Base-by-base conservation (phyloP, 176 grass and related monocot species). In the Hsuehochloa calcarea region DNA sequence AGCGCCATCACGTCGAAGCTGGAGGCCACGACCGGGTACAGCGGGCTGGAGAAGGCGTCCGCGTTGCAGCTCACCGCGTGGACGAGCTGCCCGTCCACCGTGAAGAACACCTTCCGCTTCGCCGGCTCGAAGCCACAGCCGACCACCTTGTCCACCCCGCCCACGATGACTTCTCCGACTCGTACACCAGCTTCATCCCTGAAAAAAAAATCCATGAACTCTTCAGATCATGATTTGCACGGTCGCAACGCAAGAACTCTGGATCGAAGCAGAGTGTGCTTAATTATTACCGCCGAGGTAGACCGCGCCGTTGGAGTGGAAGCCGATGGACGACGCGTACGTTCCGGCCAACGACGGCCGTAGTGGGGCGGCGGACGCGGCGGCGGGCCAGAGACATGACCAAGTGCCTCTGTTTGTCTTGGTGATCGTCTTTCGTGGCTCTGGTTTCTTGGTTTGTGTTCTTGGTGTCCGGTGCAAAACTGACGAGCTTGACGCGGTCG, bases 101-200 rank as follows among this genome's bases (percentile, higher is more conserved):
- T 99, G 93, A 99, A 99, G 88, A 94, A 94, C 22, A 99, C 93
- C 90, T 91, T 96, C 70, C 94, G 89, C 84, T 84, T 96, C 50
- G 84, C 74, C 38, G 96, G 96, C 56, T 96, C 93, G 84, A 92
- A 99, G 65, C 96, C 93, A 70, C 93, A 96, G 0, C 96, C 96
- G 1, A 96, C 91, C 19, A 94, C 93, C 87, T 79, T 94, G 93
- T 96, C 86, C 43, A 85, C 91, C 9, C 90, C 68, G 84, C 88
- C 93, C 96, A 96, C 80, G 74, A 77, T 0, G 90, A 85, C 56
- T 89, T 96, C 47, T 94, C 93, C 34, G 96, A 89, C 41, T 99
- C 96, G 79, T 80, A 82, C 40, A 78, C 88, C 65, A 99, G 90
- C 83, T 96, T 94, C 85, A 90, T 96, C 88, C 93, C 96, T 99